Evolutionary conservation across 192 early-diverging fungal genomes (phyloP).

Genomic region (Entophlyctis helioformis): DNA sequence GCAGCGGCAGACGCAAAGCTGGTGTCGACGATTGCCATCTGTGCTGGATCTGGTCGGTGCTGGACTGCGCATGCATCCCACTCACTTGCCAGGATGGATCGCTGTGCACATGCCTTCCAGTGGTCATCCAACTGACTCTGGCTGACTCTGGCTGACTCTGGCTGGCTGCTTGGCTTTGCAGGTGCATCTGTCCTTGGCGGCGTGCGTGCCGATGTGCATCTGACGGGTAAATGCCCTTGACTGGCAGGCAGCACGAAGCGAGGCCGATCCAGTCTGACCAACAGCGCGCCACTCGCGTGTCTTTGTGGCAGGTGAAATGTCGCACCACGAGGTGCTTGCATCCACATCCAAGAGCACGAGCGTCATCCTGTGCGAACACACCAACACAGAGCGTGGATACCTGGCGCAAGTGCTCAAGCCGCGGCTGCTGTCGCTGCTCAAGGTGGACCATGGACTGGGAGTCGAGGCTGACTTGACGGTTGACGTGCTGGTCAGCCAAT

Average conservation of each 20-base stretch:
- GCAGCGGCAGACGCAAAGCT: constrained; percentile 5
- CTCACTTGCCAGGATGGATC: no score
- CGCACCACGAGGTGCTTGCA: constrained; percentile 86
- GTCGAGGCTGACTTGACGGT: no score
- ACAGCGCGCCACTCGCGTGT: background rate
- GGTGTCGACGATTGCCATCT: constrained; percentile 74
- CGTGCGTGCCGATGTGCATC: constrained; percentile 61
- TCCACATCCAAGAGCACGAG: constrained; percentile 63
- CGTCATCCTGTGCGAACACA: constrained; percentile 82
- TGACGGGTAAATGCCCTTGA: constrained; percentile 41
- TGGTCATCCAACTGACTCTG: no score
- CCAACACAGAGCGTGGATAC: constrained; percentile 87
- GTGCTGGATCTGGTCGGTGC: constrained; percentile 70
- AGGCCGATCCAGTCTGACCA: background rate
- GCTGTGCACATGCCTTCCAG: no score
- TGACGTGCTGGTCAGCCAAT: no score
- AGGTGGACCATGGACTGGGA: no score
- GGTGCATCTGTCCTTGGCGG: constrained; percentile 53
- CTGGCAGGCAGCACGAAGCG: background rate
- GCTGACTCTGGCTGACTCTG: background rate
- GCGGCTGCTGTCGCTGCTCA: constrained; percentile 40
- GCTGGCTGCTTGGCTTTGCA: background rate
- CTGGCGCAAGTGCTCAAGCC: constrained; percentile 51
- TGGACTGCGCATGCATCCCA: no score
- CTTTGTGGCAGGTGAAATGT: constrained; percentile 90